Evolutionary conservation across 345 rosid species (phyloP).

Genomic region (Eucalyptus marginata): DNA sequence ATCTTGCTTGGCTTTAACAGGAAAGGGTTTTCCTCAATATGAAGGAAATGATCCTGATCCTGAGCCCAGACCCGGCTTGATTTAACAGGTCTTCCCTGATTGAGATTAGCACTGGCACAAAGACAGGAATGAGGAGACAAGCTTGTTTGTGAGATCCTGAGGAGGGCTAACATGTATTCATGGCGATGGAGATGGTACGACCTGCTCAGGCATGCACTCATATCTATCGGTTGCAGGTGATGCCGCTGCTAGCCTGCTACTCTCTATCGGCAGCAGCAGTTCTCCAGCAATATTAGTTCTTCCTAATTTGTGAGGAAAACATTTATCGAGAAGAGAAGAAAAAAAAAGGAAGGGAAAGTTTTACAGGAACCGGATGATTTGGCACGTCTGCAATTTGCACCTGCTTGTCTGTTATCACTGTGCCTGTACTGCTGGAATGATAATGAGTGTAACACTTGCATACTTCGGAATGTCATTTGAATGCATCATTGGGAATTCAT

Average conservation of each 20-base stretch:
- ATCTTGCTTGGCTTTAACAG: neutral
- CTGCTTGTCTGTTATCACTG: neutral
- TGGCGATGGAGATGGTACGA: neutral
- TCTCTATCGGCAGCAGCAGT: neutral
- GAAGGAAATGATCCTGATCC: neutral
- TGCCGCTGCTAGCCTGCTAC: neutral
- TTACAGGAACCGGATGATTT: neutral
- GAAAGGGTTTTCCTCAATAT: neutral
- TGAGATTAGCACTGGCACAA: too few species aligned
- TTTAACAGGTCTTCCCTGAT: neutral
- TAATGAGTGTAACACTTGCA: neutral
- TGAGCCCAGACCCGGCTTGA: neutral
- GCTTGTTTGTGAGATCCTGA: neutral
- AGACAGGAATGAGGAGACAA: neutral
- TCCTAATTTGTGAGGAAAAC: neutral
- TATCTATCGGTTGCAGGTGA: neutral
- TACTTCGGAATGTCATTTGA: neutral
- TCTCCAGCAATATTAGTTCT: neutral
- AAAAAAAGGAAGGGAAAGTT: neutral
- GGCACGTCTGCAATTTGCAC: neutral
- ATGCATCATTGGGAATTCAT: neutral
- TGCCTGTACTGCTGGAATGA: neutral
- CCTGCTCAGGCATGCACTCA: neutral
- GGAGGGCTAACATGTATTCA: neutral
- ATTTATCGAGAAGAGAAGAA: neutral